Evolutionary conservation across 2,329 filamentous ascomycete species (phyloP).

Genomic region (Fusarium marasasianum): DNA sequence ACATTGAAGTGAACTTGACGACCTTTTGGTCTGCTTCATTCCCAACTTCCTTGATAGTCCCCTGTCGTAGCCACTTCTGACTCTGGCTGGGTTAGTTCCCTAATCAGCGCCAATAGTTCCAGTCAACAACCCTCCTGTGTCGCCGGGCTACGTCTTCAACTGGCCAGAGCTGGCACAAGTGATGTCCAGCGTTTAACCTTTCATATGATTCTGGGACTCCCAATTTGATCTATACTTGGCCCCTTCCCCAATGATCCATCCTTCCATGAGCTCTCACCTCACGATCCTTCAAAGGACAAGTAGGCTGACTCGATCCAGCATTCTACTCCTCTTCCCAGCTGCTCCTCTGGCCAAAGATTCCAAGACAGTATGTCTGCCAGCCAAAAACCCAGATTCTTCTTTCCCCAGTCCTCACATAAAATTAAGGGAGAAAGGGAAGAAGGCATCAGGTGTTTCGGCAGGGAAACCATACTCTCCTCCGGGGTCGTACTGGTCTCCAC

Average conservation of each 20-base stretch:
- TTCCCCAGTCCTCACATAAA: neutral
- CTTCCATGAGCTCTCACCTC: too few species aligned
- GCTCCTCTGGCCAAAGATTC: neutral
- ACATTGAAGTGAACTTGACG: neutral
- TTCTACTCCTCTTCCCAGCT: neutral
- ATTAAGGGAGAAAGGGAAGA: rapidly evolving
- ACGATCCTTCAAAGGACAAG: neutral
- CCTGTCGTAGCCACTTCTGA: too few species aligned
- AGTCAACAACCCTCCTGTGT: too few species aligned
- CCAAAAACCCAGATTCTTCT: rapidly evolving
- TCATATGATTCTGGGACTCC: rapidly evolving
- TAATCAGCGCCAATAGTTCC: rapidly evolving
- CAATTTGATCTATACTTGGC: too few species aligned
- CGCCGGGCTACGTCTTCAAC: too few species aligned
- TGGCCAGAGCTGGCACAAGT: neutral
- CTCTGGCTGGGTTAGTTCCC: rapidly evolving
- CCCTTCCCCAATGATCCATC: rapidly evolving
- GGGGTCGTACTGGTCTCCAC: too few species aligned
- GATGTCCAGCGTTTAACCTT: too few species aligned
- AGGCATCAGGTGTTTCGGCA: too few species aligned
- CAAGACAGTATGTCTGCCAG: neutral
- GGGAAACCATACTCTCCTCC: neutral
- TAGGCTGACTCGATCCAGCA: neutral
- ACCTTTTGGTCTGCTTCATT: neutral
- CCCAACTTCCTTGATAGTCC: too few species aligned